A percentile compares a stretch with the other conserved stretches of the same genome.
Evolutionary conservation across 2,329 filamentous ascomycete genomes (phyloP).

Genomic region (Akanthomyces lecanii): DNA sequence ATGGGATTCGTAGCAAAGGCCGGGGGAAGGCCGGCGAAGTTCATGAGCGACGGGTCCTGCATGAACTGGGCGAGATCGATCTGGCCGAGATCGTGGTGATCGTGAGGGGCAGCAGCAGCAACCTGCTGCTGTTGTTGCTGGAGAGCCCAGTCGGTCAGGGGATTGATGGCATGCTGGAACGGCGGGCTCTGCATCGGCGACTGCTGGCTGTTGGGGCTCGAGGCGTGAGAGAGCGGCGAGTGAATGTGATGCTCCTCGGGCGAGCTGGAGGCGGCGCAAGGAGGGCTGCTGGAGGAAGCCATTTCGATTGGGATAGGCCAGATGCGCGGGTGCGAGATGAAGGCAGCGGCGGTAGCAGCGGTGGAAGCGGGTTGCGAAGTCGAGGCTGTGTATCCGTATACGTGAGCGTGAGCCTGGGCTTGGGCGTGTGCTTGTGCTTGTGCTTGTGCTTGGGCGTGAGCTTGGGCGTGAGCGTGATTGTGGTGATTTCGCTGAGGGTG

Average conservation of each 20-base stretch:
- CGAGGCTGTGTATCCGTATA: slow-evolving; percentile 12
- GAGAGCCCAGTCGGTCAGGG: slow-evolving; percentile 59
- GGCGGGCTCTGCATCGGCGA: slow-evolving; percentile 50
- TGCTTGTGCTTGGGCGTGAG: slow-evolving; percentile 14
- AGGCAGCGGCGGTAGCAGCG: slow-evolving; percentile 28
- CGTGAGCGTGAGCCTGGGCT: slow-evolving; percentile 3
- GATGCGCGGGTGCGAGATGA: slow-evolving; percentile 36
- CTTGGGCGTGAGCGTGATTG: slow-evolving; percentile 10
- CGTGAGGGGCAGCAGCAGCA: slow-evolving; percentile 17
- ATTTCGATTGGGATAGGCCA: slow-evolving; percentile 54
- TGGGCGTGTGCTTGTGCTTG: not conserved
- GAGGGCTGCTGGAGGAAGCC: slow-evolving; percentile 38
- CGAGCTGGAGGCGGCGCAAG: slow-evolving; percentile 45
- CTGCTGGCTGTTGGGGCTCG: slow-evolving; percentile 50
- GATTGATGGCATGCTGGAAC: slow-evolving; percentile 47
- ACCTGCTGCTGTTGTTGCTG: slow-evolving; percentile 48
- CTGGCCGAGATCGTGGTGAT: slow-evolving; percentile 33
- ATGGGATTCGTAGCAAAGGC: slow-evolving; percentile 53
- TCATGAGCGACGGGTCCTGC: slow-evolving; percentile 54
- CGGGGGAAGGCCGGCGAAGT: slow-evolving; percentile 47
- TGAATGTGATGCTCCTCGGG: slow-evolving; percentile 46
- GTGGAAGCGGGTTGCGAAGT: not conserved
- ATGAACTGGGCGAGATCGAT: slow-evolving; percentile 51
- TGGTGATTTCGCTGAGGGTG: slow-evolving; percentile 30
- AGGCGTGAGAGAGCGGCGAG: slow-evolving; percentile 46